Evolutionary conservation across 2,329 filamentous ascomycete species (phyloP).

Genomic region (Rhynchosporium secalis): DNA sequence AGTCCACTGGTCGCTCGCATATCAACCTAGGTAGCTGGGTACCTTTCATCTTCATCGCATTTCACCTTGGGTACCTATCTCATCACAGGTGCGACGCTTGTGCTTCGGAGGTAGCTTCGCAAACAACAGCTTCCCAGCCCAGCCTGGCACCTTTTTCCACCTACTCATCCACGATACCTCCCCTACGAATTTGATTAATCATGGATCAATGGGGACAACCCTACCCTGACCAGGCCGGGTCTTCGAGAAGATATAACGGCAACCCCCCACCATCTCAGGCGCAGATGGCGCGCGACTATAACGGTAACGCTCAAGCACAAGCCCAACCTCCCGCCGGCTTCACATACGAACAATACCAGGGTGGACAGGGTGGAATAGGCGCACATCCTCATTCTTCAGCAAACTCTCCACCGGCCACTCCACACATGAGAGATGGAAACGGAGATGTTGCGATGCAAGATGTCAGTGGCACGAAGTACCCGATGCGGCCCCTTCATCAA

Average conservation of each 20-base stretch:
- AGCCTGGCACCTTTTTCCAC: conserved; percentile 2
- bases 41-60: conserved; percentile 8
- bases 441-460: conserved; percentile 87
- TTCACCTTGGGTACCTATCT: conserved; percentile 9
- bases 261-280: conserved; percentile 48
- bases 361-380: conserved; percentile 48
- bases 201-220: conserved; percentile 66
- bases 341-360: conserved; percentile 69
- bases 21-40: neutral
- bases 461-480: conserved; percentile 79
- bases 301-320: conserved; percentile 37
- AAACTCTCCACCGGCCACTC: conserved; percentile 57
- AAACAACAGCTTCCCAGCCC: conserved; percentile 13
- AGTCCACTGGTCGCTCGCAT: conserved; percentile 23
- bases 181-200: conserved; percentile 31
- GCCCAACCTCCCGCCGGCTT: conserved; percentile 58
- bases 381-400: conserved; percentile 53
- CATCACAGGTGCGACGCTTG: conserved; percentile 21
- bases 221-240: conserved; percentile 64
- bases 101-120: conserved; percentile 17
- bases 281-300: conserved; percentile 51
- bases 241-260: conserved; percentile 65
- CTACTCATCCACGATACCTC: conserved; percentile 15
- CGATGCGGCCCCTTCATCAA: conserved; percentile 75
- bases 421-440: conserved; percentile 68